These are phyloP conservation scores for Diplodia sapinea DNA, from an alignment of 2,329 filamentous ascomycete species.

Conservation along the genomic window DNA sequence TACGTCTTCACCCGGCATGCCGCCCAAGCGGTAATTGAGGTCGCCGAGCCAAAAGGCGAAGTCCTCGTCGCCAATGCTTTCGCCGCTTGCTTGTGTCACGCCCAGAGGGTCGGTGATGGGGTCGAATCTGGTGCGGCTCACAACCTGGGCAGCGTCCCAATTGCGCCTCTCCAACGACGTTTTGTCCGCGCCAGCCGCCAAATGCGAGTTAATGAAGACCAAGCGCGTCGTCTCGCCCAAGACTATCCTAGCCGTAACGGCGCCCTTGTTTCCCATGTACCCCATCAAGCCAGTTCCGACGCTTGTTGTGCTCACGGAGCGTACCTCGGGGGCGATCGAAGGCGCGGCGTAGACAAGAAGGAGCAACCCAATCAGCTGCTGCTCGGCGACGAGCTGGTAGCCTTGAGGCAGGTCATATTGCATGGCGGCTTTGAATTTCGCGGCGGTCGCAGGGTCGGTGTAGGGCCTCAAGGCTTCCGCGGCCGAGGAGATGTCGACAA, in stretches of 20 bases:
- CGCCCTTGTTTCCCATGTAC: constrained; percentile 96
- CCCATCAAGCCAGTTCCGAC: constrained; percentile 90
- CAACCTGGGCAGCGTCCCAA: constrained; percentile 86
- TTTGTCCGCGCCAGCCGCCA: constrained; percentile 84
- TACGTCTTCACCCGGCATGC: constrained; percentile 88
- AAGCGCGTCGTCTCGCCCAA: constrained; percentile 88
- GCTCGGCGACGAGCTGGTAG: constrained; percentile 76
- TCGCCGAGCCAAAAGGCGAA: constrained; percentile 97
- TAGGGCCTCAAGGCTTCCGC: constrained; percentile 79
- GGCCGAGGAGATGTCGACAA: constrained; percentile 82
- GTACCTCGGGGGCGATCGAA: constrained; percentile 73
- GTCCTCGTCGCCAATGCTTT: constrained; percentile 84
- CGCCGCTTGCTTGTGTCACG: constrained; percentile 62
- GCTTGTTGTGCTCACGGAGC: constrained; percentile 78
- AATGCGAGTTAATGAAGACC: constrained; percentile 89
- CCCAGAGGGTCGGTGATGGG: constrained; percentile 71
- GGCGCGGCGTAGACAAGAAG: constrained; percentile 86
- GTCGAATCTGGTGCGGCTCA: constrained; percentile 76
- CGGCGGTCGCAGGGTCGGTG: constrained; percentile 71
- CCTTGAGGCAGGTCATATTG: constrained; percentile 74
- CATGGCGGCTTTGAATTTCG: constrained; percentile 81
- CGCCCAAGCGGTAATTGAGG: constrained; percentile 90
- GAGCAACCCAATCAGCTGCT: constrained; percentile 85
- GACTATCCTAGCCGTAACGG: constrained; percentile 78
- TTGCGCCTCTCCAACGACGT: constrained; percentile 80